These are phyloP conservation scores for Ajuga chamaepitys DNA, from an alignment of 257 asterid genomes.

Conservation along the genomic window DNA sequence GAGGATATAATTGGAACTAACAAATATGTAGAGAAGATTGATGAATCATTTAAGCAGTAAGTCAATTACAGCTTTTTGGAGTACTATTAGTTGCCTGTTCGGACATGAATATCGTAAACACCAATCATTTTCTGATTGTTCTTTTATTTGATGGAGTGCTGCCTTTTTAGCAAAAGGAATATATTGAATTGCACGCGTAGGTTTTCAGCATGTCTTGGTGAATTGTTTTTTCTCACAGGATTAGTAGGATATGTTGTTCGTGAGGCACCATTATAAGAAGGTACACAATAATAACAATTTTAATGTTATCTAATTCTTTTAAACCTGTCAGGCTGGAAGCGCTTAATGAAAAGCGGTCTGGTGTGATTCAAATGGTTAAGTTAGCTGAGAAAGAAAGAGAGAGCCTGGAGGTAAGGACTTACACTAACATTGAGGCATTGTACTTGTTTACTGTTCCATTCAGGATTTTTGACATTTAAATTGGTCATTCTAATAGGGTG, in stretches of 20 bases:
- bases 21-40: constrained; percentile 93
- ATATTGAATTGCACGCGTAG: background rate
- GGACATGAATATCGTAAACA: background rate
- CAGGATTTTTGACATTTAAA: background rate
- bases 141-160: background rate
- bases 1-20: constrained; percentile 97
- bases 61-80: constrained; percentile 22
- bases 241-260: background rate
- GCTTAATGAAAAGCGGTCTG: constrained; percentile 78
- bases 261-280: background rate
- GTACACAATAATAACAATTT: background rate
- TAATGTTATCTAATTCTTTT: background rate
- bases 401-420: constrained; percentile 66
- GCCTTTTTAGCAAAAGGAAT: background rate
- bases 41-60: constrained; percentile 82
- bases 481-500: constrained; percentile 42
- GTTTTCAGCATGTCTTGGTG: background rate
- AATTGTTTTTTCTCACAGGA: background rate
- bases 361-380: constrained; percentile 97
- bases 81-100: background rate
- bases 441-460: background rate
- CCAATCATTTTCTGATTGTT: background rate
- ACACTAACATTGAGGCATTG: background rate
- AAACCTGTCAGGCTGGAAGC: constrained; percentile 53
- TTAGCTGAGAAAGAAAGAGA: constrained; percentile 96